Evolutionary conservation across 2,329 filamentous ascomycete species (phyloP).

Genomic region (Sphaerulina musiva): DNA sequence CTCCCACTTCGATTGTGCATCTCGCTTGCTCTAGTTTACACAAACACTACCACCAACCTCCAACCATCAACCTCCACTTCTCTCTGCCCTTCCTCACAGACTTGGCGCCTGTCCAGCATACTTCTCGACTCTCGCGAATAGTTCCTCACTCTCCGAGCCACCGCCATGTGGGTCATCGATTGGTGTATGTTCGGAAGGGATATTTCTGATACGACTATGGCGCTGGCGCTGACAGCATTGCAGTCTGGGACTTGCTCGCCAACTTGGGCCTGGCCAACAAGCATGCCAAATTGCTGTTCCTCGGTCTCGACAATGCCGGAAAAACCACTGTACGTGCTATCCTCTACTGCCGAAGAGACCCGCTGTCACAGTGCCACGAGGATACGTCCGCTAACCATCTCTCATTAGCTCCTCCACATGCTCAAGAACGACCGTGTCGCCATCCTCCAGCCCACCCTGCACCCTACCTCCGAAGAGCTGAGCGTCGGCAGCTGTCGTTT

Average conservation of each 20-base stretch:
- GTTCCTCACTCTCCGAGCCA: background rate
- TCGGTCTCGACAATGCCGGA: constrained; percentile 88
- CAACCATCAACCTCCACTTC: no score
- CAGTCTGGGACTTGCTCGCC: constrained; percentile 85
- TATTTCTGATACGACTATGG: background rate
- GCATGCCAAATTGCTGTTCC: constrained; percentile 89
- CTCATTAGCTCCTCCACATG: constrained; percentile 67
- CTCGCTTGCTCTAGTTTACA: no score
- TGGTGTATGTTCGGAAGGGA: constrained; percentile 62
- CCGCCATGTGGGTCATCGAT: constrained; percentile 81
- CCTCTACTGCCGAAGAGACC: no score
- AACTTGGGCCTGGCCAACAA: constrained; percentile 87
- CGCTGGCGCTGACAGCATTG: constrained; percentile 14
- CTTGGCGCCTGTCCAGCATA: no score
- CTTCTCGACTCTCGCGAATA: background rate
- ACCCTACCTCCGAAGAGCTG: constrained; percentile 88
- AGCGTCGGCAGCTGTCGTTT: constrained; percentile 75
- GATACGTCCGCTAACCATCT: no score
- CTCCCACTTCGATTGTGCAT: no score
- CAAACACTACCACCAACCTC: no score
- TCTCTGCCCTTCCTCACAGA: no score
- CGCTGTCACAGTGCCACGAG: no score
- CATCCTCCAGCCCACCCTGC: constrained; percentile 81
- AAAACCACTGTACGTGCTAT: no score
- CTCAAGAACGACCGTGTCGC: constrained; percentile 95